Evolutionary conservation across 1,139 yeast species (phyloP).

Genomic region (Hyphopichia pseudoburtonii): DNA sequence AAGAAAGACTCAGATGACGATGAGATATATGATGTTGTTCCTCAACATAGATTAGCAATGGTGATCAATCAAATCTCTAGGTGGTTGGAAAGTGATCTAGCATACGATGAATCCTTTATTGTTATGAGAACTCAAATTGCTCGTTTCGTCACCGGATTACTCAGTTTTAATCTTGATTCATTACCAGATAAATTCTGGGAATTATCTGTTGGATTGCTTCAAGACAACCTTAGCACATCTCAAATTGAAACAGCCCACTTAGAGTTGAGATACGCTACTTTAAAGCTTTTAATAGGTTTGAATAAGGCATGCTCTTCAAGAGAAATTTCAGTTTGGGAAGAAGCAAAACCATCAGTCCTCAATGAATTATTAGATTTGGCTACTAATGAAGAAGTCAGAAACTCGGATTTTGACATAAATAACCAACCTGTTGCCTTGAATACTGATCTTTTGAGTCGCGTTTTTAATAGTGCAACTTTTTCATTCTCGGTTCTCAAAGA

Average conservation of each 20-base stretch:
- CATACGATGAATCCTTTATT: slow-evolving; percentile 57
- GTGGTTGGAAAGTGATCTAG: slow-evolving; percentile 63
- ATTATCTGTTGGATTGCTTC: slow-evolving; percentile 38
- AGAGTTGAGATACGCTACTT: slow-evolving; percentile 47
- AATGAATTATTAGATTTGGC: slow-evolving; percentile 43
- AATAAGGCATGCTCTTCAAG: slow-evolving; percentile 10
- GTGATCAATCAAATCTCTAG: slow-evolving; percentile 48
- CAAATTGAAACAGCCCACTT: slow-evolving; percentile 36
- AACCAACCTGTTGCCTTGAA: slow-evolving; percentile 35
- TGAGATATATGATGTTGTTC: slow-evolving; percentile 38
- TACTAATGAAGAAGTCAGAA: slow-evolving; percentile 23
- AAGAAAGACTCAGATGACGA: slow-evolving; percentile 23
- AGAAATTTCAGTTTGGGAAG: slow-evolving; percentile 22
- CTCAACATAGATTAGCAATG: slow-evolving; percentile 64
- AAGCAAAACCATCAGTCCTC: slow-evolving; percentile 16
- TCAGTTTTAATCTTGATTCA: slow-evolving; percentile 18
- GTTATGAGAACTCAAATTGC: slow-evolving; percentile 53
- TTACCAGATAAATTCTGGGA: slow-evolving; percentile 35
- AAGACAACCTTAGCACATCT: slow-evolving; percentile 52
- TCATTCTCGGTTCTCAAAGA: slow-evolving; percentile 14
- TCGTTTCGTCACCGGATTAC: slow-evolving; percentile 41
- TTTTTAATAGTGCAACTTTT: slow-evolving; percentile 17
- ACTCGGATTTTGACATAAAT: slow-evolving; percentile 12
- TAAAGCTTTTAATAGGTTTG: slow-evolving; percentile 42
- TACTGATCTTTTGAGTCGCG: slow-evolving; percentile 33